Conservation (phyloP, 2,329 filamentous ascomycete species). For the Trichophyton verrucosum region DNA sequence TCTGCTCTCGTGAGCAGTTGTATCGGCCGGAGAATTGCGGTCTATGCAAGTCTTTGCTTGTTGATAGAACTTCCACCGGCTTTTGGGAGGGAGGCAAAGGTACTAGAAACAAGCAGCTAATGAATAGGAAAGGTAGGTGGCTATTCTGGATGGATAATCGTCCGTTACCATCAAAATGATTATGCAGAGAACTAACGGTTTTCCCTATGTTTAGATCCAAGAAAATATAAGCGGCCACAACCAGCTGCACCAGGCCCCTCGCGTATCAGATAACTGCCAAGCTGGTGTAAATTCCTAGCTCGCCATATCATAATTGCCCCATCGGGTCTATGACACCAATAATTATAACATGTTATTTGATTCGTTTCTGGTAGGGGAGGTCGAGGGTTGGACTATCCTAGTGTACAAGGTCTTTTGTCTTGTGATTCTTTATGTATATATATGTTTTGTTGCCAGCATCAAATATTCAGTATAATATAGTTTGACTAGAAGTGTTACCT, state of each 20-base stretch:
- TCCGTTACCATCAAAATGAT: not conserved
- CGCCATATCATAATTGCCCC: not conserved
- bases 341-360: too few species aligned
- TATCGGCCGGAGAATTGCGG: constrained; percentile 64
- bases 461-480: too few species aligned
- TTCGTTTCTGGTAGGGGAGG: too few species aligned
- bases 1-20: constrained; percentile 67
- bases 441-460: too few species aligned
- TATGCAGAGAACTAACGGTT: not conserved
- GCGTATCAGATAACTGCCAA: not conserved
- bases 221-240: constrained; percentile 52
- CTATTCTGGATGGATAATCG: not conserved
- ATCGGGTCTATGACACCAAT: too few species aligned
- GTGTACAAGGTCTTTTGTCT: too few species aligned
- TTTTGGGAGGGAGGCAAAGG: constrained; percentile 85
- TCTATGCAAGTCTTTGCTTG: constrained; percentile 57
- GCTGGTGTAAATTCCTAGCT: not conserved
- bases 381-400: too few species aligned
- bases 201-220: constrained; percentile 43
- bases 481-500: too few species aligned
- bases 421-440: too few species aligned
- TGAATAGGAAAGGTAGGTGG: constrained; percentile 54
- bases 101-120: constrained; percentile 56
- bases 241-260: not conserved
- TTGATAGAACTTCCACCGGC: constrained; percentile 54